Evolutionary conservation across 2,329 filamentous ascomycete genomes (phyloP), one percentile per base, ranked within the genome.

Genomic region (Penicillium brevicompactum): DNA sequence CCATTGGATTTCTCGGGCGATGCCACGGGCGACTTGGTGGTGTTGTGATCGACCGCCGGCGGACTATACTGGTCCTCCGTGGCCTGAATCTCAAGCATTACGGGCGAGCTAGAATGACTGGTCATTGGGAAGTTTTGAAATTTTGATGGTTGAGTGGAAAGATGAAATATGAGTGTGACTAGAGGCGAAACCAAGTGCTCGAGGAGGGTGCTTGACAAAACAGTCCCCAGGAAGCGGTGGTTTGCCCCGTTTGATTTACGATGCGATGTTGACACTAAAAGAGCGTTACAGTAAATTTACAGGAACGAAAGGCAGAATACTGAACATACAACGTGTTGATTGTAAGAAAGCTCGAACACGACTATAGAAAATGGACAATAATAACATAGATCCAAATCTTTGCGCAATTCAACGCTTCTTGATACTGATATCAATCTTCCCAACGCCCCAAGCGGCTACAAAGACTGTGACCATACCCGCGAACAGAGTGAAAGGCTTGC

Each of bases 401-500:
- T 52, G 54, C 22, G 8, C 38, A 30, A 40, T 67, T 66, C 67
- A 81, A 69, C 80, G 80, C 73, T 80, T 83, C 61, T 82, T 86
- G 75, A 97, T 95, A 71, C 89, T 92, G 44, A 92, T 84, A 70
- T 96, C 88, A 59, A 97, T 79, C 67, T 85, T 87, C 31, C 91
- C 89, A 56, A 97, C 73, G 3, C 86, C 77, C 87, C 89, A 97
- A 5, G 84, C 83, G 2, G 86, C 82, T 40, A 85, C 80, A 74
- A 96, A 96, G 11, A 96, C 76, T n/a, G 82, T 79, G 62, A 95
- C 71, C 59, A 89, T 76, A 65, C 89, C 91, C 31, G 80, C 78
- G 61, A 94, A 91, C 57, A 97, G 84, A 22, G 93, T 85, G 18
- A 96, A 63, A 1, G 94, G 94, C 80, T 99, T 99, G 68, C 92